Percentiles rank a stretch among this genome's conserved stretches.
These are phyloP conservation scores for Mycena epipterygia DNA, from an alignment of 768 basidiomycete genomes.

Conservation along the genomic window DNA sequence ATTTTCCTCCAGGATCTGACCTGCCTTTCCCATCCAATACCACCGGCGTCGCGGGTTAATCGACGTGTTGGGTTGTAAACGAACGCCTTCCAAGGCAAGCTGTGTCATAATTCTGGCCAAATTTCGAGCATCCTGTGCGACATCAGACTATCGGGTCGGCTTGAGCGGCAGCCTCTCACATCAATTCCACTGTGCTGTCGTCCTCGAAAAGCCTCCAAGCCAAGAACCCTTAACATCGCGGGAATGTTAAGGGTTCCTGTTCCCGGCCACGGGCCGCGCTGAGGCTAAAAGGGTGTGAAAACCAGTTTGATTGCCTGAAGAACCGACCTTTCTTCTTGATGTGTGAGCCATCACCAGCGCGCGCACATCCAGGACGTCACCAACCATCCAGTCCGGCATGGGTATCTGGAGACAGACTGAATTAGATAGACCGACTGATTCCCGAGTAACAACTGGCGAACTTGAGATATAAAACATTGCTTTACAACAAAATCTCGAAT, in stretches of 20 bases:
- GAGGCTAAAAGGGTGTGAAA: constrained; percentile 33
- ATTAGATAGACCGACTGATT: not conserved
- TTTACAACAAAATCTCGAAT: constrained; percentile 89
- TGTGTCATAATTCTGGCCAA: constrained; percentile 85
- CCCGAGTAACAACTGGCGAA: constrained; percentile 32
- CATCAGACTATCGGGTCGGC: constrained; percentile 26
- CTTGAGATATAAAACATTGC: constrained; percentile 89
- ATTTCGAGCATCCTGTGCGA: constrained; percentile 87
- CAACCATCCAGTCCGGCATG: constrained; percentile 81
- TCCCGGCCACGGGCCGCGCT: constrained; percentile 7
- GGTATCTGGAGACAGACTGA: constrained; percentile 59
- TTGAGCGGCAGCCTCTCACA: constrained; percentile 64
- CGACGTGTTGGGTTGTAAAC: constrained; percentile 80
- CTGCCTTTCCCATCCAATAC: constrained; percentile 89
- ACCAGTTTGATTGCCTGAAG: constrained; percentile 14
- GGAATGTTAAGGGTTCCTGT: constrained; percentile 71
- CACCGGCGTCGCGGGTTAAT: constrained; percentile 77
- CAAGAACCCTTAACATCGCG: constrained; percentile 81
- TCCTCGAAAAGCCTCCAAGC: constrained; percentile 83
- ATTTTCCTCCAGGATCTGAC: constrained; percentile 71
- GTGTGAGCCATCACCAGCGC: constrained; percentile 58
- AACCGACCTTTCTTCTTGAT: constrained; percentile 22
- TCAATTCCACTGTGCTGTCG: constrained; percentile 92
- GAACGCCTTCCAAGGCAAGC: constrained; percentile 77
- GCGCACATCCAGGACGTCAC: constrained; percentile 83